These are phyloP conservation scores for Symbiodinium pilosum DNA, from an alignment of 73 alveolate genomes.

Conservation along the genomic window DNA sequence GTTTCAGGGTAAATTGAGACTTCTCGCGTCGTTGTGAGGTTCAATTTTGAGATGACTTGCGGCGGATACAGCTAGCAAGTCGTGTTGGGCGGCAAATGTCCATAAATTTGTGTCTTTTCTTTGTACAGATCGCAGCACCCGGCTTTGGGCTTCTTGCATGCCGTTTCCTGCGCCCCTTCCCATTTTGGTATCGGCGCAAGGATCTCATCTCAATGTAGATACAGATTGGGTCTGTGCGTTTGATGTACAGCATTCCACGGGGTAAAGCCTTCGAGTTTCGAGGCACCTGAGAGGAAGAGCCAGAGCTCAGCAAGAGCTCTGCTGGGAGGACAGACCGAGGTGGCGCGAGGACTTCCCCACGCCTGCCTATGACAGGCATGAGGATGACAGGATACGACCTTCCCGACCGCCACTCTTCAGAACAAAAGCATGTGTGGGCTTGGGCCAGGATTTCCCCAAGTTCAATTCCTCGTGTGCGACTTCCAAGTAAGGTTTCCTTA, in stretches of 20 bases:
- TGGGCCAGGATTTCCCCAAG: too few species aligned
- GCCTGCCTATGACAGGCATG: constrained; percentile 13
- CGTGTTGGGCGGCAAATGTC: not conserved
- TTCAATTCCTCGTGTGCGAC: too few species aligned
- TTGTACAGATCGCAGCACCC: not conserved
- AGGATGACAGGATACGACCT: not conserved
- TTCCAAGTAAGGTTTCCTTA: too few species aligned
- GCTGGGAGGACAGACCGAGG: not conserved
- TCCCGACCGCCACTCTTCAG: not conserved
- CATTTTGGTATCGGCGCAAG: not conserved
- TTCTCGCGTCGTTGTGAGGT: too few species aligned
- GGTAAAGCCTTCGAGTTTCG: constrained; percentile 1
- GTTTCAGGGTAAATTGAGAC: too few species aligned
- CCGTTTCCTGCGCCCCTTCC: constrained; percentile 5
- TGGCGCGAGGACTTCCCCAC: not conserved
- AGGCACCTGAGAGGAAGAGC: not conserved
- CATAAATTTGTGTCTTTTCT: not conserved
- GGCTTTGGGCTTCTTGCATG: not conserved
- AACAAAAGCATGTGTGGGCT: too few species aligned
- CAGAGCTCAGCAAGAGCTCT: not conserved
- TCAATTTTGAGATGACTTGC: not conserved
- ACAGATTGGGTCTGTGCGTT: not conserved
- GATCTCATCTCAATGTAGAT: not conserved
- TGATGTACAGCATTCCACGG: constrained; percentile 3
- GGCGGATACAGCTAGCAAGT: not conserved